Evolutionary conservation across 2,329 filamentous ascomycete species (phyloP).

Genomic region (Chaetomiaceae sp.): DNA sequence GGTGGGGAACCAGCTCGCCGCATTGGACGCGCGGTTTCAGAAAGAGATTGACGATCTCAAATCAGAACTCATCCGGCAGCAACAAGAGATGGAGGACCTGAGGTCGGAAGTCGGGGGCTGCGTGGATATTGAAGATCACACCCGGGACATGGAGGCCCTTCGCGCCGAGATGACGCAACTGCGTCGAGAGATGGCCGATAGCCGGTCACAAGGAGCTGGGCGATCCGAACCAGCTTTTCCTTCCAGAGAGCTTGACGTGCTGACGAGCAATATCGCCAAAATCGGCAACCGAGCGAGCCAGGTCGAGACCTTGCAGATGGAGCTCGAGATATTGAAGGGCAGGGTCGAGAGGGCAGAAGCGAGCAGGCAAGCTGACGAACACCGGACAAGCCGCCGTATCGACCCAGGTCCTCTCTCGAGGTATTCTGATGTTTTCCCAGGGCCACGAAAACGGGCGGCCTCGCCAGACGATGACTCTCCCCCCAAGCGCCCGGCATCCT

Average conservation of each 20-base stretch:
- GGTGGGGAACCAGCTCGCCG: constrained; percentile 21
- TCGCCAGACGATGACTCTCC: neutral
- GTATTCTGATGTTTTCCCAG: neutral
- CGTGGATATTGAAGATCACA: constrained; percentile 27
- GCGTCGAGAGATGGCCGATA: constrained; percentile 23
- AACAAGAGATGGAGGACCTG: constrained; percentile 25
- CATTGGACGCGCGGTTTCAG: constrained; percentile 20
- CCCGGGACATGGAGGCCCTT: constrained; percentile 32
- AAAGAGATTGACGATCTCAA: constrained; percentile 26
- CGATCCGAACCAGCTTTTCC: constrained; percentile 22
- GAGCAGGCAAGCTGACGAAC: constrained; percentile 9
- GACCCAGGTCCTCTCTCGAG: neutral
- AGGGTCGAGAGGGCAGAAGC: constrained; percentile 35
- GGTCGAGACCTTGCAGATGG: constrained; percentile 40
- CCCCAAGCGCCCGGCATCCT: constrained; percentile 27
- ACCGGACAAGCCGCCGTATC: neutral
- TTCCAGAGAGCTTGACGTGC: constrained; percentile 37
- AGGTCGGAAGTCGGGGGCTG: constrained; percentile 21
- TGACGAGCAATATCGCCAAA: constrained; percentile 37
- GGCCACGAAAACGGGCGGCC: constrained; percentile 11
- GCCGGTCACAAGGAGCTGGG: constrained; percentile 22
- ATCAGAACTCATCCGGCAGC: constrained; percentile 25
- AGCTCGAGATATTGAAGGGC: constrained; percentile 38
- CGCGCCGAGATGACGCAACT: constrained; percentile 31
- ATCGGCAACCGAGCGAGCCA: constrained; percentile 37